These are phyloP conservation scores for Trichothecium roseum DNA, from an alignment of 2,329 filamentous ascomycete species.

Conservation along the genomic window DNA sequence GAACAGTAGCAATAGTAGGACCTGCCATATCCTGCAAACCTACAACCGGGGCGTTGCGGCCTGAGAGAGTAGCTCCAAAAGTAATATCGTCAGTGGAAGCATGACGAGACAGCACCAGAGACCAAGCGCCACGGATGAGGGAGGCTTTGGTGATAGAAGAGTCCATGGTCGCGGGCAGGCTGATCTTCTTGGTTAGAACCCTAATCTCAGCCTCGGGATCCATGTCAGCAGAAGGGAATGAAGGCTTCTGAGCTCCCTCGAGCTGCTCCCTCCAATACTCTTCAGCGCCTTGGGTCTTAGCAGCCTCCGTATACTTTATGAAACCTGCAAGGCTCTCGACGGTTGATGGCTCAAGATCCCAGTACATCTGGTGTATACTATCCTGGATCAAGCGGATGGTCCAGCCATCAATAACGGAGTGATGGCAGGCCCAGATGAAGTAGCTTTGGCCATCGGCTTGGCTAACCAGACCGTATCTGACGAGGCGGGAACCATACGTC, in stretches of 20 bases:
- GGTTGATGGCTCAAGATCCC: background rate
- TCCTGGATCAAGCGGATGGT: conserved; percentile 5
- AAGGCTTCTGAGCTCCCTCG: background rate
- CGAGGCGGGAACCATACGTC: conserved; percentile 6
- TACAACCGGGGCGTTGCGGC: conserved; percentile 12
- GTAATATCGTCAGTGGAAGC: conserved; percentile 19
- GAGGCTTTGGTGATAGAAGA: conserved; percentile 7
- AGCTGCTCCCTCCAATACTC: conserved; percentile 1
- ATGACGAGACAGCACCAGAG: conserved; percentile 22
- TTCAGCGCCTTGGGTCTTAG: no score
- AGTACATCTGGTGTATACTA: background rate
- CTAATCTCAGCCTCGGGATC: background rate
- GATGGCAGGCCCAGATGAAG: conserved; percentile 10
- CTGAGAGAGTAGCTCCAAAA: conserved; percentile 14
- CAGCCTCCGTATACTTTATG: background rate
- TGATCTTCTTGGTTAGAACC: background rate
- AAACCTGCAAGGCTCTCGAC: background rate
- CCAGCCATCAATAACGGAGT: conserved; percentile 11
- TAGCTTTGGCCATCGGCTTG: conserved; percentile 1
- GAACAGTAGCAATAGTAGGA: conserved; percentile 16
- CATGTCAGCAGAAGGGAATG: background rate
- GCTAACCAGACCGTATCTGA: conserved; percentile 4
- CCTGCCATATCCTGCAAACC: conserved; percentile 14
- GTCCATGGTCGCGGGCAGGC: background rate
- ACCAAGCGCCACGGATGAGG: conserved; percentile 12